Evolutionary conservation across 768 basidiomycete genomes (phyloP), one percentile per base, ranked within the genome.

Genomic region (Lentinula boryana): DNA sequence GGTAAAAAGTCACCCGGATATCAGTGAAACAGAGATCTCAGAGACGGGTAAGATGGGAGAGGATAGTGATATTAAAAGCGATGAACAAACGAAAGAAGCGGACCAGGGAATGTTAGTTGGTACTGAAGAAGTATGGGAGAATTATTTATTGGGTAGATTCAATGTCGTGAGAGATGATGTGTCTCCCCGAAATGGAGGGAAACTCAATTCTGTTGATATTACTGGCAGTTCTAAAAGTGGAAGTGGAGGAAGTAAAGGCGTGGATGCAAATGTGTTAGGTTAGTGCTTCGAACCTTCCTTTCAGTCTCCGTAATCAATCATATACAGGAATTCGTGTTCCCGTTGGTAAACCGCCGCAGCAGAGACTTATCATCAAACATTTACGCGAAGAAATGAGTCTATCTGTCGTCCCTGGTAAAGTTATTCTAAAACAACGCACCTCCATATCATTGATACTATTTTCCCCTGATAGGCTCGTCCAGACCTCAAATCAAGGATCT

Each of bases 301-400:
- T 3, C 27, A 27, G 27, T 27, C 27, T 27, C 27, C 4, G 27
- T 27, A 27, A 27, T 27, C 27, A 27, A 27, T 27, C 27, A 2
- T 27, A 3, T 27, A 31, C 18, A 57, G 56, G 41, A 41, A 16
- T 46, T 27, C 56, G 56, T 16, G 33, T 33, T 18, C 16, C 44
- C 35, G n/a, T 31, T 41, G 56, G 43, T n/a, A 58, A 58, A 58
- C 46, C 44, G 6, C 43, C 57, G 31, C 57, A 58, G 27, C 58
- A 60, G 27, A 36, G 58, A 16, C 46, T 60, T 4, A 40, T 60
- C 48, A 60, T 60, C 27, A 50, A 44, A n/a, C 48, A 38, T 18
- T 16, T 60, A 51, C 43, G 57, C 4, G 57, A 58, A 31, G 48
- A 50, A 48, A 8, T 48, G 15, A 16, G 43, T n/a, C 43, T 15